Evolutionary conservation across 495 filamentous ascomycete genomes (phyloP), one percentile per base, ranked within the genome.

Genomic region (Daldinia caldariorum): DNA sequence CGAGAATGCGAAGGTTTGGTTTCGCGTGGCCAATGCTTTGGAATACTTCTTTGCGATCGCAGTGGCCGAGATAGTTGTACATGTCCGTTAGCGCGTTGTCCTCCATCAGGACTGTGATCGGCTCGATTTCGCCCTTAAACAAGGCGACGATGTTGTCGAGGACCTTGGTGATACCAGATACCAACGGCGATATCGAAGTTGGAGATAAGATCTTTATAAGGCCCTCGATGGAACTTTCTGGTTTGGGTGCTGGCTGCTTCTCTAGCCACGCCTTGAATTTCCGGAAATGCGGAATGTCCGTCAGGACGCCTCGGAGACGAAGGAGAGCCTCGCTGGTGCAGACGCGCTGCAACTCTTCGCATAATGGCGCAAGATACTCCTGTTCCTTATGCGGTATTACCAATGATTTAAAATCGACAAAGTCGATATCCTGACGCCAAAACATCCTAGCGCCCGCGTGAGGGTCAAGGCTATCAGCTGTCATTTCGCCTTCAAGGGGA

Each of bases 11-110:
- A 32, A 53, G 49, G 22, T 53, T 29, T n/a, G 49, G 49, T n/a
- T 29, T 53, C 20, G 22, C 22, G 29, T 53, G 49, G 26, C 49
- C 29, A 0, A 53, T 22, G 49, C 13, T 13, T 6, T 32, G 49
- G 22, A 53, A 53, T 5, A 29, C 14, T 7, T 29, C 12, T 53
- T 32, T 32, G 6, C 29, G 29, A 5, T 53, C 16, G 5, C 49
- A 53, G 20, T 8, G 22, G 49, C 31, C 29, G 56, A n/a, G 34
- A 67, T 18, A 41, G 31, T 14, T 62, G 62, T 53, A 53, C 14
- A 53, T 53, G 5, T 31, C n/a, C 4, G 22, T 16, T 12, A 53
- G 49, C 0, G 49, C 3, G 26, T 32, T 32, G 12, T 47, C 43
- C 43, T 47, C 43, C 43, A 47, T 47, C 20, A 47, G 43, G 20